These are phyloP conservation scores for Herpotrichia juniperi DNA, from an alignment of 2,329 filamentous ascomycete species.

Conservation along the genomic window DNA sequence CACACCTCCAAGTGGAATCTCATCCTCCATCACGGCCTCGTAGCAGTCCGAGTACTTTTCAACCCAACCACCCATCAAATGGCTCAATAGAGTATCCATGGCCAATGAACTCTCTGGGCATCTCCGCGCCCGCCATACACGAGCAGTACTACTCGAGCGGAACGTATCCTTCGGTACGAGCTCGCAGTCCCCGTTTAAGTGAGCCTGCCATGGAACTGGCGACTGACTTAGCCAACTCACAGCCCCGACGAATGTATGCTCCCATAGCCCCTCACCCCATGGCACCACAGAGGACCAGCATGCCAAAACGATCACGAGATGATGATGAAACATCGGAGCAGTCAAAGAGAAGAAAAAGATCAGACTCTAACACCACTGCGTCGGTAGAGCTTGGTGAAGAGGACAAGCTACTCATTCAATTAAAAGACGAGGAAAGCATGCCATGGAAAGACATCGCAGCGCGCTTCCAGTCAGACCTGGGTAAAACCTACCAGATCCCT, in stretches of 20 bases:
- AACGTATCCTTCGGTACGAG: constrained; percentile 33
- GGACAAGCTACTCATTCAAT: constrained; percentile 55
- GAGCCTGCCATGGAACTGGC: constrained; percentile 35
- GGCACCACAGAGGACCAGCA: constrained; percentile 33
- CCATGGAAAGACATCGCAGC: constrained; percentile 62
- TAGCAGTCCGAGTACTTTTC: constrained; percentile 53
- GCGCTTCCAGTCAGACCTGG: constrained; percentile 56
- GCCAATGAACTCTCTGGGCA: constrained; percentile 49
- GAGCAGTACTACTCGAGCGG: constrained; percentile 32
- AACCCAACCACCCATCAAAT: constrained; percentile 34
- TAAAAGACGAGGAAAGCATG: constrained; percentile 59
- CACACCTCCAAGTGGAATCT: constrained; percentile 21
- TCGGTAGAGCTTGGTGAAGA: constrained; percentile 56
- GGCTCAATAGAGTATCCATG: constrained; percentile 41
- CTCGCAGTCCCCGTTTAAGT: constrained; percentile 41
- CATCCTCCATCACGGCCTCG: constrained; percentile 42
- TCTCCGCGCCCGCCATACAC: constrained; percentile 36
- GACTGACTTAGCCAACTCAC: constrained; percentile 39
- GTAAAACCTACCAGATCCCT: constrained; percentile 57
- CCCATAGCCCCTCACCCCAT: constrained; percentile 53
- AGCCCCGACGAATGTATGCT: constrained; percentile 50
- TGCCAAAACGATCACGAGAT: constrained; percentile 45
- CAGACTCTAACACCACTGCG: constrained; percentile 38
- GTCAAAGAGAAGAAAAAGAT: constrained; percentile 50
- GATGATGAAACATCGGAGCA: constrained; percentile 43